A percentile compares a stretch with the other conserved stretches of the same genome.
These are phyloP conservation scores for Tricholoma sp. DNA, from an alignment of 768 basidiomycete genomes.

Conservation along the genomic window DNA sequence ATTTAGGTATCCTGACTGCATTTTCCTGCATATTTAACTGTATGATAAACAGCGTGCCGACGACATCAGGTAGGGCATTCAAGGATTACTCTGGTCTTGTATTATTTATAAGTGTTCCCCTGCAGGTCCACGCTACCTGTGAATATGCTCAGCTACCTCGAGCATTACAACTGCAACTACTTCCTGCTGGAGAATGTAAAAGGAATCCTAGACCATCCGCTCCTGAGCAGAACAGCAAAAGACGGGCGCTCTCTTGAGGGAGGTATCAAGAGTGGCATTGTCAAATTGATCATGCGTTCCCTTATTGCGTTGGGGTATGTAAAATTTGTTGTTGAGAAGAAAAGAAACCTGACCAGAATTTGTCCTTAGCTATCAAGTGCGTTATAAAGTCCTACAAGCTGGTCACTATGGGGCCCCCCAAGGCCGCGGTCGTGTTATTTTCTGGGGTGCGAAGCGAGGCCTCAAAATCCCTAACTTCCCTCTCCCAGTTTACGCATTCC, in stretches of 20 bases:
- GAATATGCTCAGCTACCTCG: constrained; percentile 69
- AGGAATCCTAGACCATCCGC: constrained; percentile 50
- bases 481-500: constrained; percentile 53
- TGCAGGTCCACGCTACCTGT: constrained; percentile 56
- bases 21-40: neutral
- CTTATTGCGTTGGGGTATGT: constrained; percentile 62
- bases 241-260: constrained; percentile 24
- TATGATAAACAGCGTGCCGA: constrained; percentile 39
- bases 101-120: constrained; percentile 3
- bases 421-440: constrained; percentile 59
- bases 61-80: constrained; percentile 46
- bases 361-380: constrained; percentile 59
- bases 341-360: neutral
- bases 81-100: neutral
- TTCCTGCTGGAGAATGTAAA: constrained; percentile 72
- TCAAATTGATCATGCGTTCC: constrained; percentile 61
- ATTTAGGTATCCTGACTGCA: neutral
- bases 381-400: constrained; percentile 61
- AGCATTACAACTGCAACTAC: constrained; percentile 56
- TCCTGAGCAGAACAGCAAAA: constrained; percentile 32
- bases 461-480: constrained; percentile 58
- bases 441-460: constrained; percentile 60
- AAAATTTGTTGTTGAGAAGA: neutral
- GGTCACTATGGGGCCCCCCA: constrained; percentile 73
- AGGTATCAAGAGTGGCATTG: constrained; percentile 49